Evolutionary conservation across 2,329 filamentous ascomycete genomes (phyloP).

Genomic region (Rugonectria rugulosa): DNA sequence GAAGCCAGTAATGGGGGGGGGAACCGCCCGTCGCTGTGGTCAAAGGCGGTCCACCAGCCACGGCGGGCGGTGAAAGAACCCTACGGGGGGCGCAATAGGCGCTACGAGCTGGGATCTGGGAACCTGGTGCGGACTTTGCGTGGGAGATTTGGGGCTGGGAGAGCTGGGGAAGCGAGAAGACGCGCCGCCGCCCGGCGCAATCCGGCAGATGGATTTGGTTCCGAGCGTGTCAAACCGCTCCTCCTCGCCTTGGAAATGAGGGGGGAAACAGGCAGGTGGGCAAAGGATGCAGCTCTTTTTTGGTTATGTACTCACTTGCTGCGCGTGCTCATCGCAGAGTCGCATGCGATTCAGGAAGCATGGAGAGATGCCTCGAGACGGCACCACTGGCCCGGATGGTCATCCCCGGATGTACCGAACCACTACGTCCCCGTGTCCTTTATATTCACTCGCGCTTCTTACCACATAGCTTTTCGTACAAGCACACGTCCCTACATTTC

Average conservation of each 20-base stretch:
- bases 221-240: background rate
- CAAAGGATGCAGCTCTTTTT: background rate
- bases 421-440: background rate
- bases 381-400: background rate
- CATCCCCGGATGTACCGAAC: background rate
- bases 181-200: constrained; percentile 3
- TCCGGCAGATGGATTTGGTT: constrained; percentile 6
- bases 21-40: background rate
- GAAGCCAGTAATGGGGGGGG: background rate
- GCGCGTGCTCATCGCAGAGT: background rate
- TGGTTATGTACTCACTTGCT: background rate
- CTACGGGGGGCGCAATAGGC: background rate
- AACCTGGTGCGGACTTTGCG: constrained; percentile 6
- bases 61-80: constrained; percentile 17
- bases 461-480: background rate
- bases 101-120: constrained; percentile 3
- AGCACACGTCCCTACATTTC: constrained; percentile 2
- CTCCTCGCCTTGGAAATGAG: background rate
- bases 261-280: background rate
- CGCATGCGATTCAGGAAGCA: too few relatives aligned
- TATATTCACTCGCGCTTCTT: background rate
- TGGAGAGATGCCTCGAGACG: background rate
- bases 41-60: background rate
- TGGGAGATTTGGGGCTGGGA: constrained; percentile 7
- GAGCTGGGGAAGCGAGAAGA: constrained; percentile 4